Conservation (phyloP, 768 basidiomycete species). For the Kondoa subrosea region DNA sequence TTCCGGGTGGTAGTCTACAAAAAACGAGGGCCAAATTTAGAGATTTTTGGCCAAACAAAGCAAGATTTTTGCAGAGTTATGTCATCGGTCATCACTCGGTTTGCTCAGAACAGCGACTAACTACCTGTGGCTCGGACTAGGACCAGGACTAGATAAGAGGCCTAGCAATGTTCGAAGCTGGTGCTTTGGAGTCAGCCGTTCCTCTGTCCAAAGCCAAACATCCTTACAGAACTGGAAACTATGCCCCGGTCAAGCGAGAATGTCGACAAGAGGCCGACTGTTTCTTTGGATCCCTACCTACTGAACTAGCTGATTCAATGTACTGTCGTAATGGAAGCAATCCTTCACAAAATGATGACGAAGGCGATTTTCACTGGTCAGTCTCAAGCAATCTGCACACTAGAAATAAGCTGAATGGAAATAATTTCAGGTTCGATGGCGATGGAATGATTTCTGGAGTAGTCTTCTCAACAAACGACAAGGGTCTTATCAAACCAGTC, state of each 20-base stretch:
- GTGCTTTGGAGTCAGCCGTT: neutral
- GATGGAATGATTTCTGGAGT: slow-evolving; percentile 37
- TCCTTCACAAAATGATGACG: slow-evolving; percentile 26
- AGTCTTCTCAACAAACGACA: slow-evolving; percentile 24
- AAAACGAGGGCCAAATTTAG: too few species aligned
- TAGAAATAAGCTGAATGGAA: slow-evolving; percentile 19
- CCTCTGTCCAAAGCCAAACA: slow-evolving; percentile 18
- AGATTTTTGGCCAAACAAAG: too few species aligned
- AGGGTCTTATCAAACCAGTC: slow-evolving; percentile 20
- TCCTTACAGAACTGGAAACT: slow-evolving; percentile 34
- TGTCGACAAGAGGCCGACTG: slow-evolving; percentile 28
- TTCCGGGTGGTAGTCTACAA: too few species aligned
- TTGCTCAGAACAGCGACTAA: too few species aligned
- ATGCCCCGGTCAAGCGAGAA: slow-evolving; percentile 32
- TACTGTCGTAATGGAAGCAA: slow-evolving; percentile 36
- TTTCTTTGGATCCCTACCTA: slow-evolving; percentile 30
- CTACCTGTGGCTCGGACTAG: too few species aligned
- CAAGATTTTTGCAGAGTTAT: too few species aligned
- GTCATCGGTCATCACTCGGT: too few species aligned
- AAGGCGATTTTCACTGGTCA: slow-evolving; percentile 9
- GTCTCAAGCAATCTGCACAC: slow-evolving; percentile 28
- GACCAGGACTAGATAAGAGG: too few species aligned
- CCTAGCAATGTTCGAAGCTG: neutral
- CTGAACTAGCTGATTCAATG: slow-evolving; percentile 31
- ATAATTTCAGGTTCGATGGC: slow-evolving; percentile 33